Percentiles rank a stretch among this genome's conserved stretches.
phyloP scores from a whole-genome alignment of 75 land plant species.

The Gnetum montanum region DNA sequence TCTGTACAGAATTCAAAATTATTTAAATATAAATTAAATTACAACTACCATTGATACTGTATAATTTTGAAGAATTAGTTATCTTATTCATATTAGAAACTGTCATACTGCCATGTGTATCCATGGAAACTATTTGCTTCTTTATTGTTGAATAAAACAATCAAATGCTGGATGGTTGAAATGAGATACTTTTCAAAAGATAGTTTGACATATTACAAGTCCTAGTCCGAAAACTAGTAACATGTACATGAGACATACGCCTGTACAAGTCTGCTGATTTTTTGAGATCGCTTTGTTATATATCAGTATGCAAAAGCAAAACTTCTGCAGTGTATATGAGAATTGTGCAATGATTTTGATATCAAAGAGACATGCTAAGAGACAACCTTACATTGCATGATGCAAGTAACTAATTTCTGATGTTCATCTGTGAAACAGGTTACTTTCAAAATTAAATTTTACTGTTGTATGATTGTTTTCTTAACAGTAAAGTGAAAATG shows the following conservation, averaged over 20 bases:
- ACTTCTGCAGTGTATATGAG: not conserved
- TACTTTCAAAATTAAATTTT: not conserved
- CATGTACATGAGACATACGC: no score
- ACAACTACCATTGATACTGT: not conserved
- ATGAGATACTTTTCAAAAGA: no score
- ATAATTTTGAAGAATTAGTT: not conserved
- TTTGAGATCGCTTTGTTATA: no score
- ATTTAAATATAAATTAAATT: no score
- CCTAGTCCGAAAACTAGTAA: no score
- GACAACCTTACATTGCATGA: no score
- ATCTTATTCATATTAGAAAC: no score
- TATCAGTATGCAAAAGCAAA: not conserved
- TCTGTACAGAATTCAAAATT: not conserved
- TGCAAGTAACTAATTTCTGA: not conserved
- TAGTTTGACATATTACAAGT: no score
- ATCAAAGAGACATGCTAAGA: no score
- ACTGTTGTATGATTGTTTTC: not conserved
- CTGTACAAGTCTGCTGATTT: no score
- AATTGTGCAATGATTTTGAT: not conserved
- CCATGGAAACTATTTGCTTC: not conserved
- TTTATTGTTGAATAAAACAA: not conserved
- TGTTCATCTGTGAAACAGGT: conserved; percentile 2
- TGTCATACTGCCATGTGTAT: no score
- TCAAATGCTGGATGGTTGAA: not conserved
- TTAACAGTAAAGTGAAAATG: conserved; percentile 63